A percentile compares a stretch with the other conserved stretches of the same genome.
phyloP scores from a whole-genome alignment of 495 filamentous ascomycete species.

The Patellaria atrata region DNA sequence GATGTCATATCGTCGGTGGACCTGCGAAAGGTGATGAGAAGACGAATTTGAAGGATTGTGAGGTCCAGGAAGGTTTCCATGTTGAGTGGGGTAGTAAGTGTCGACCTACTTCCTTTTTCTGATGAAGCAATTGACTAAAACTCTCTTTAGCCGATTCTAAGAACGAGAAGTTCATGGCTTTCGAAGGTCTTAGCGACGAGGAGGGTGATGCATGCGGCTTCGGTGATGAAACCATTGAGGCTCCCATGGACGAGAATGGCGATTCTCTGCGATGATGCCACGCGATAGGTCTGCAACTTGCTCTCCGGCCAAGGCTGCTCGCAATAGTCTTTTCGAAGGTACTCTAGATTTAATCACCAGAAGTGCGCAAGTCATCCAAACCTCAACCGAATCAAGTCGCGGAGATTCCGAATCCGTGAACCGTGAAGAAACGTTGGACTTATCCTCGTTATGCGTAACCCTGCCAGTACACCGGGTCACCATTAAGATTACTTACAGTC shows the following conservation, averaged over 20 bases:
- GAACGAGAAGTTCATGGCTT: constrained; percentile 22
- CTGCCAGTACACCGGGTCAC: too few species aligned
- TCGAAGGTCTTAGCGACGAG: constrained; percentile 16
- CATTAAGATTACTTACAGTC: too few species aligned
- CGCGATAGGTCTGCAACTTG: too few species aligned
- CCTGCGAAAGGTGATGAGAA: constrained; percentile 42
- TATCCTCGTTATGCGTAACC: too few species aligned
- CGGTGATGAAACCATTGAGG: constrained; percentile 4
- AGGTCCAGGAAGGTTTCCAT: constrained; percentile 74
- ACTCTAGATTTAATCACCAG: too few species aligned
- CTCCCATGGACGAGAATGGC: background rate
- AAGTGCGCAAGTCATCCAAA: too few species aligned
- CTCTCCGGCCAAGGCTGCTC: too few species aligned
- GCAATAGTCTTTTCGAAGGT: too few species aligned
- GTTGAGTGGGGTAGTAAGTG: constrained; percentile 63
- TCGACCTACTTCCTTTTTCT: background rate
- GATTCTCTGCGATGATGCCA: background rate
- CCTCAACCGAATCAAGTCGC: too few species aligned
- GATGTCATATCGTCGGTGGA: constrained; percentile 57
- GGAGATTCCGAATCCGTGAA: too few species aligned
- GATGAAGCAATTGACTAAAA: background rate
- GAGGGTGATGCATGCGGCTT: constrained; percentile 10
- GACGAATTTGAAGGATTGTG: constrained; percentile 66
- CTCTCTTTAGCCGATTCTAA: constrained; percentile 17
- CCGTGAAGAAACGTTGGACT: too few species aligned